Evolutionary conservation across 2,329 filamentous ascomycete species (phyloP).

Genomic region (Coleophoma eucalyptorum): DNA sequence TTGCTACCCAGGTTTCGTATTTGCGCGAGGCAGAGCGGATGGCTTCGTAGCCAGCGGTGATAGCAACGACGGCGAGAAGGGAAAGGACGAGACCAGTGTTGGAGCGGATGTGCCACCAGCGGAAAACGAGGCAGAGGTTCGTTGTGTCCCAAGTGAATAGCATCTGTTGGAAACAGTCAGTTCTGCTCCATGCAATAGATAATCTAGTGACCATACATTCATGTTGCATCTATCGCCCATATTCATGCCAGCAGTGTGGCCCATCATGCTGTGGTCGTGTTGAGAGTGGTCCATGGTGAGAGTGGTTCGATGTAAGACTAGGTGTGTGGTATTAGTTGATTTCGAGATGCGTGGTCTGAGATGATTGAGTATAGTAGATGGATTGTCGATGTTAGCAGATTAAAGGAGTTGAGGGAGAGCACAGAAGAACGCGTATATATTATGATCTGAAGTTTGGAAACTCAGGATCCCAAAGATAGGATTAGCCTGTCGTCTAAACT

Average conservation of each 20-base stretch:
- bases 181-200: neutral
- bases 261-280: constrained; percentile 47
- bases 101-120: constrained; percentile 80
- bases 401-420: neutral
- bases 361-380: neutral
- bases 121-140: constrained; percentile 95
- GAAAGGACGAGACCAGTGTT: constrained; percentile 75
- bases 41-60: constrained; percentile 91
- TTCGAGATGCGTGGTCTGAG: neutral
- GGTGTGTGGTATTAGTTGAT: neutral
- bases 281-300: constrained; percentile 38
- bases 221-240: constrained; percentile 76
- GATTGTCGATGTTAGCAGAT: neutral
- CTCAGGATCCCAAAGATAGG: neutral
- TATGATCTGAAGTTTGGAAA: neutral
- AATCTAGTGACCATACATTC: constrained; percentile 61
- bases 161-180: constrained; percentile 59
- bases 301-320: neutral
- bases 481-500: constrained; percentile 1
- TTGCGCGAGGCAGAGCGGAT: constrained; percentile 72
- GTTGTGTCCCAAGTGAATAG: constrained; percentile 94
- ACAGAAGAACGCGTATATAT: neutral
- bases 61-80: constrained; percentile 73
- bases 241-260: constrained; percentile 50
- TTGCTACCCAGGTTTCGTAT: constrained; percentile 58